Conservation (phyloP, 805 yeast genomes). For the Brettanomyces bruxellensis region DNA sequence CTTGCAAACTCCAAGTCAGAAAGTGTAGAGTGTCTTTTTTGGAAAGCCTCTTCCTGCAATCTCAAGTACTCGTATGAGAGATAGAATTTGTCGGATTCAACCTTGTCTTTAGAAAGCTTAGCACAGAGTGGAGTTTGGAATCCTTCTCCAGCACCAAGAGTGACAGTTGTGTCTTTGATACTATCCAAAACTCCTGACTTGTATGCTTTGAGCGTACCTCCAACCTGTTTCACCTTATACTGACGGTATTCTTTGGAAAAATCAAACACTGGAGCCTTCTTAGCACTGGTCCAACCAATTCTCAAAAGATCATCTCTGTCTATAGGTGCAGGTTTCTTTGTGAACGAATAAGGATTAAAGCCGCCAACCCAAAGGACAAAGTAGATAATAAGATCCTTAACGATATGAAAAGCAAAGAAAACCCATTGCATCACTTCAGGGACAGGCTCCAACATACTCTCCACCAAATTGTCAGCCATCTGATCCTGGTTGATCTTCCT, state of each 20-base stretch:
- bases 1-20: slow-evolving; percentile 27
- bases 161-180: slow-evolving; percentile 50
- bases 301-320: slow-evolving; percentile 47
- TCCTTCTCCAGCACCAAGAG: slow-evolving; percentile 76
- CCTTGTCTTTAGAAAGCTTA: slow-evolving; percentile 12
- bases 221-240: slow-evolving; percentile 51
- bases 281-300: slow-evolving; percentile 95
- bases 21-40: slow-evolving; percentile 21
- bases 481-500: slow-evolving; percentile 28
- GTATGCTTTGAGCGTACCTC: slow-evolving; percentile 72
- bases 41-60: slow-evolving; percentile 9
- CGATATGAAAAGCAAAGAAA: slow-evolving; percentile 63
- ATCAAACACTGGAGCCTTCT: slow-evolving; percentile 58
- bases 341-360: slow-evolving; percentile 54
- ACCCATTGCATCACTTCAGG: slow-evolving; percentile 45
- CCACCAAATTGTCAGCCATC: slow-evolving; percentile 37
- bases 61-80: slow-evolving; percentile 24
- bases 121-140: slow-evolving; percentile 33
- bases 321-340: slow-evolving; percentile 22
- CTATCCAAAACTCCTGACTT: slow-evolving; percentile 58
- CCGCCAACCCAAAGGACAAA: slow-evolving; percentile 58
- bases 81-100: slow-evolving; percentile 18
- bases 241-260: slow-evolving; percentile 66
- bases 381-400: slow-evolving; percentile 52
- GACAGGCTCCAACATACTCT: slow-evolving; percentile 36